Conservation (phyloP, 306 rosid species). For the Cucumis hystrix region DNA sequence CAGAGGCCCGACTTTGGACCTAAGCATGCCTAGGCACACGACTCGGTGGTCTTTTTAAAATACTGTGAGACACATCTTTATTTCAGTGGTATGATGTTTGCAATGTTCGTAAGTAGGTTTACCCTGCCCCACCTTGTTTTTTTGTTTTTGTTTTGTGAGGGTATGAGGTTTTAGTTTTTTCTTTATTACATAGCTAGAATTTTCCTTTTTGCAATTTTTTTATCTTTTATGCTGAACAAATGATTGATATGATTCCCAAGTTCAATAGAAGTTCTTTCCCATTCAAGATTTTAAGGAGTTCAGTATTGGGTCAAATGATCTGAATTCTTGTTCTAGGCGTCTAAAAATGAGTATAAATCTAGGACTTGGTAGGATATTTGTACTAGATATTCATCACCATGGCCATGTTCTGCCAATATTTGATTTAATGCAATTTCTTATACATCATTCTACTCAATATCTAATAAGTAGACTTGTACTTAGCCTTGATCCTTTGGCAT, state of each 20-base stretch:
- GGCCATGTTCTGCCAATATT: not conserved
- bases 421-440: not conserved
- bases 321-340: not conserved
- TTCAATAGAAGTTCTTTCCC: not conserved
- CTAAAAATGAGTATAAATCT: not conserved
- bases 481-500: conserved; percentile 8
- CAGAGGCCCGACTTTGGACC: no score
- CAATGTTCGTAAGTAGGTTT: not conserved
- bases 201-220: not conserved
- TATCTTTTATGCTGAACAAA: not conserved
- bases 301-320: not conserved
- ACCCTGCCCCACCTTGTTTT: not conserved
- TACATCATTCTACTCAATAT: not conserved
- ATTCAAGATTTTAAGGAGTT: not conserved
- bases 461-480: not conserved
- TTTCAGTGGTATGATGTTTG: not conserved
- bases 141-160: not conserved
- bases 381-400: not conserved
- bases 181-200: not conserved
- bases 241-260: not conserved
- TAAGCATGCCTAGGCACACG: no score
- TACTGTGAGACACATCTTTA: not conserved
- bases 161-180: not conserved
- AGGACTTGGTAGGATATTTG: not conserved
- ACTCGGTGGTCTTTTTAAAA: no score